Base-by-base conservation (phyloP, 1,284 basidiomycete genomes). In the Ganoderma resinaceum region DNA sequence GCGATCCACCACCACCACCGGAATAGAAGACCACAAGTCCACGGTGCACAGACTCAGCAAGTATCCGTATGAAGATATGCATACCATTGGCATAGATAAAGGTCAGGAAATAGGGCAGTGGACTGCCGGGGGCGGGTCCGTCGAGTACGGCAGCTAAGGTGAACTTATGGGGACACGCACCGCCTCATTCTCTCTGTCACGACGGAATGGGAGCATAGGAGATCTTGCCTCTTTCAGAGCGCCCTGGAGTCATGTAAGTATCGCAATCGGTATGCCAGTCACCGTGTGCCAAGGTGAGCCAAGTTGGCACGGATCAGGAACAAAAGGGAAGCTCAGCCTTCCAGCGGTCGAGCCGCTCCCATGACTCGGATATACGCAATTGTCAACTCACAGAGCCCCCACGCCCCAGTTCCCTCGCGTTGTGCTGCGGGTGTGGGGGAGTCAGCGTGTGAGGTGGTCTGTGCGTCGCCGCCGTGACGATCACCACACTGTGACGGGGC, bases 391-490 rank as follows among this genome's bases (percentile, higher is more conserved):
- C 46, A 0, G 23, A 49, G 46, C n/a, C n/a, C 14, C 46, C 46
- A 23, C 46, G 23, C 46, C 46, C 11, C 46, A 14, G 23, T 49
- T 49, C 46, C 3, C 23, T n/a, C 5, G 23, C 9, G 46, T 6
- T 55, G 52, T 14, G 52, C 29, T 26, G 18, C 29, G 26, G 31
- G n/a, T n/a, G 58, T 5, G 58, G 9, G 58, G n/a, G 16, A 12
- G 58, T 12, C 23, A 14, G n/a, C n/a, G 11, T 37, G 37, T n/a
- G 37, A n/a, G 55, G 55, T 58, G 55, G 58, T 60, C 37, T 40
- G n/a, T 60, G 58, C 58, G 63, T 43, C 43, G 31, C 35, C 59
- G 37, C 33, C 58, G 46, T 53, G 63, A 66, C 67, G 61, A 60
- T 26, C 9, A 26, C 26, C 58, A 26, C 35, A 60, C 12, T 38